Percentiles rank a stretch among this genome's conserved stretches.
Conservation (phyloP, 257 asterid genomes). For the Penstemon eatonii region DNA sequence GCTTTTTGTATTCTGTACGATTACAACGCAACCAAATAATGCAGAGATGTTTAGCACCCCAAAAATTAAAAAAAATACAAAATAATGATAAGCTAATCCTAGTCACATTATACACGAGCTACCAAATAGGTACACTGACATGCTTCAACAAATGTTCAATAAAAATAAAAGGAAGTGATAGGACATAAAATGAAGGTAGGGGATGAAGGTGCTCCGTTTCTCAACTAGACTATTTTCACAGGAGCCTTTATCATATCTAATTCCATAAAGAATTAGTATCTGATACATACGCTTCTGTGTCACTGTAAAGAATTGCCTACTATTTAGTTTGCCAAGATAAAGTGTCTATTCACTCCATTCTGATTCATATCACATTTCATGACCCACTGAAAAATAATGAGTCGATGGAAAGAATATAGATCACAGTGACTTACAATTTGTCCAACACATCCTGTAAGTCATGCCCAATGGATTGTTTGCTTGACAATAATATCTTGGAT, state of each 20-base stretch:
- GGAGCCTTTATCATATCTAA: no score
- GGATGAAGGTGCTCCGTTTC: no score
- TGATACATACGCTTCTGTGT: no score
- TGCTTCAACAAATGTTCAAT: no score
- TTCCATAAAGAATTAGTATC: no score
- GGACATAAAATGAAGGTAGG: no score
- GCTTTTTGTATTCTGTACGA: neutral
- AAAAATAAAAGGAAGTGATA: no score
- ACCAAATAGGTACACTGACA: no score
- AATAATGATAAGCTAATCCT: neutral
- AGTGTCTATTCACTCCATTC: neutral
- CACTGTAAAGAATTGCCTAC: no score
- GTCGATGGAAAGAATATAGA: conserved; percentile 27
- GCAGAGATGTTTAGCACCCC: neutral
- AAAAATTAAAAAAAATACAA: neutral
- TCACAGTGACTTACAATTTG: conserved; percentile 14
- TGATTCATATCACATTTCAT: conserved; percentile 6
- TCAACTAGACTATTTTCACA: no score
- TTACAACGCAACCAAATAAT: neutral
- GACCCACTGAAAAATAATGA: neutral
- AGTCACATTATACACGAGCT: no score
- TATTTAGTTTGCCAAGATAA: no score
- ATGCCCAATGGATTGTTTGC: conserved; percentile 5
- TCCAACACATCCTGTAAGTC: neutral
- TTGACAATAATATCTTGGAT: neutral